Evolutionary conservation across 495 filamentous ascomycete genomes (phyloP), one percentile per base, ranked within the genome.

Genomic region (Daldinia concentrica): DNA sequence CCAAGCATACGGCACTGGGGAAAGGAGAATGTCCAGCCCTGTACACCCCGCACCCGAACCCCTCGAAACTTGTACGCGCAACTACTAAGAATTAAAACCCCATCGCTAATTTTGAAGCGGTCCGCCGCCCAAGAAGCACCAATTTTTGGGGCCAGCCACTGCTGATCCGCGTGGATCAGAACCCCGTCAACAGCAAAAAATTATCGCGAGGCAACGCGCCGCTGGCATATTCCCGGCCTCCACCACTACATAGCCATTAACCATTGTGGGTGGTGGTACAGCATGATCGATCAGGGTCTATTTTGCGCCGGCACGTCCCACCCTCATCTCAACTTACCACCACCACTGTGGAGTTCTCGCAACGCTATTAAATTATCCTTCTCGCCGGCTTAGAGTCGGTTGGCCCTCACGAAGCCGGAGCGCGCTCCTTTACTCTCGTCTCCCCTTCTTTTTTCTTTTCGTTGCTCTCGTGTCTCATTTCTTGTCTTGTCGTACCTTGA

Each of bases 31-130:
- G 15, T 54, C 57, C 62, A 58, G 71, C 52, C 66, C 58, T 68
- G 66, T 30, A 69, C 56, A 56, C 66, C 66, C 71, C 66, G 58
- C 66, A 69, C 69, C 69, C 69, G 69, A 50, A 22, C 32, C 66
- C 29, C 54, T 19, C 27, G 30, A 32, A 30, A 63, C 8, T 45
- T 58, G 56, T 39, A 55, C 24, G 34, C 66, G 36, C 58, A 48
- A 41, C 69, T 55, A 62, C 58, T 41, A 57, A 6, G 8, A 29
- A 51, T 2, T 30, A 30, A 30, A 27, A 63, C 34, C n/a, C 32
- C 29, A 41, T 63, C 60, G 32, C 14, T 54, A 54, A 56, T 24
- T 45, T 64, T 64, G 43, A 50, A 48, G 32, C 54, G 41, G 63
- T n/a, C 58, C 58, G 51, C 43, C 6, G 5, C 26, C 62, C 50